These are phyloP conservation scores for Verbascum thapsus DNA, from an alignment of 257 asterid genomes.

Conservation along the genomic window DNA sequence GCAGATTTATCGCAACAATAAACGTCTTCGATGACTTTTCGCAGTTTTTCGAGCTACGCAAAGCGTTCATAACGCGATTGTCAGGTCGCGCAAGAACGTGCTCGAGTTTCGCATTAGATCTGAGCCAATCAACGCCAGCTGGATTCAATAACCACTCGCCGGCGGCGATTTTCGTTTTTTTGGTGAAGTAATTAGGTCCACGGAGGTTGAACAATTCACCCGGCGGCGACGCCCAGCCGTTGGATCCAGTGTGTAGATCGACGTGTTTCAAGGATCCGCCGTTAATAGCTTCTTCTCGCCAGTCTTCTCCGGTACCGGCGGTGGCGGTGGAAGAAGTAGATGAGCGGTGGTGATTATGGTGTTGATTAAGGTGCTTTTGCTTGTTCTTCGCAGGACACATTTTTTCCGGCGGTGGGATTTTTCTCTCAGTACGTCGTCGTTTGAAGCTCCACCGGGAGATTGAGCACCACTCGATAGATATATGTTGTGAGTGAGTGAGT, in stretches of 20 bases:
- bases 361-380: slow-evolving; percentile 46
- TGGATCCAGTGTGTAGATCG: slow-evolving; percentile 66
- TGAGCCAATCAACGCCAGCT: slow-evolving; percentile 95
- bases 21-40: slow-evolving; percentile 54
- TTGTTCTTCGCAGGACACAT: slow-evolving; percentile 66
- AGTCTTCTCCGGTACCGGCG: slow-evolving; percentile 40
- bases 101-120: slow-evolving; percentile 77
- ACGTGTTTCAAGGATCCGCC: slow-evolving; percentile 80
- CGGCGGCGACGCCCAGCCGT: slow-evolving; percentile 97
- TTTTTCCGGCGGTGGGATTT: slow-evolving; percentile 12
- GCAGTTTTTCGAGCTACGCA: slow-evolving; percentile 39
- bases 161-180: slow-evolving; percentile 59
- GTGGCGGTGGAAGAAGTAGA: slow-evolving; percentile 29
- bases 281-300: slow-evolving; percentile 66
- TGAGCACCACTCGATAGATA: slow-evolving; percentile 1
- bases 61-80: slow-evolving; percentile 65
- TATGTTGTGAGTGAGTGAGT: not conserved
- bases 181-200: slow-evolving; percentile 66
- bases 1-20: slow-evolving; percentile 73
- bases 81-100: slow-evolving; percentile 82
- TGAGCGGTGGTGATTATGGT: slow-evolving; percentile 31
- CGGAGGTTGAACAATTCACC: slow-evolving; percentile 76
- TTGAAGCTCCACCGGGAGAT: slow-evolving; percentile 40
- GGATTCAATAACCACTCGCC: slow-evolving; percentile 73
- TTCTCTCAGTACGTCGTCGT: slow-evolving; percentile 30